Base-by-base conservation (phyloP, 2,329 filamentous ascomycete species). In the Colletotrichum theobromicola region DNA sequence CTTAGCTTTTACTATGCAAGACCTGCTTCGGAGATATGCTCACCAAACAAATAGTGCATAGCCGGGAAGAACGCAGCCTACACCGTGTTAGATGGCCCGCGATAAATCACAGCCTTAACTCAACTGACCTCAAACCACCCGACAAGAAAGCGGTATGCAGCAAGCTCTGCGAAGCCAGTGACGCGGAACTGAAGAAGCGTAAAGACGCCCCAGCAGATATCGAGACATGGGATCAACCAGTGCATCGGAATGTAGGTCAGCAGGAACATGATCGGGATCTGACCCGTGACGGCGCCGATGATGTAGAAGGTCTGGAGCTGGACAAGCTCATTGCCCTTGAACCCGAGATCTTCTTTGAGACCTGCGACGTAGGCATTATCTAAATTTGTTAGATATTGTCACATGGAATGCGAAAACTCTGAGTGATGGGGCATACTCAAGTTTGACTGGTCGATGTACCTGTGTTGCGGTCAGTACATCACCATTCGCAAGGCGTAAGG, bases 121-220 rank as follows among this genome's bases (percentile, higher is more conserved):
- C 0, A 2, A 42, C 65, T 30, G 18, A 67, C 65, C 62, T 74
- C 81, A 53, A 83, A 80, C n/a, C 82, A 78, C 3, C 82, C 82
- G 2, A 84, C 77, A 32, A 83, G 81, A 64, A 85, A 85, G 3
- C 83, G 78, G 18, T 74, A 74, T 9, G 72, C 72, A 9, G 72
- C 72, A 10, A 74, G 83, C 70, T 37, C 77, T 35, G 30, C 69
- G 26, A 35, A 82, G 46, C 46, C 82, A 76, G 65, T 74, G 74
- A 77, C 16, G 50, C 76, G 63, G 77, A 57, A 53, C 72, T 76
- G 57, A 75, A 90, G 81, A 15, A 92, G 83, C 0, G 90, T 92
- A 74, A 91, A 89, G 34, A 91, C 79, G 0, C 89, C 89, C 90
- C 90, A 92, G 2, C 83, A 79, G 3, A 91, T 77, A 72, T 91